Evolutionary conservation across 768 basidiomycete genomes (phyloP).

Genomic region (Suillus ampliporus): DNA sequence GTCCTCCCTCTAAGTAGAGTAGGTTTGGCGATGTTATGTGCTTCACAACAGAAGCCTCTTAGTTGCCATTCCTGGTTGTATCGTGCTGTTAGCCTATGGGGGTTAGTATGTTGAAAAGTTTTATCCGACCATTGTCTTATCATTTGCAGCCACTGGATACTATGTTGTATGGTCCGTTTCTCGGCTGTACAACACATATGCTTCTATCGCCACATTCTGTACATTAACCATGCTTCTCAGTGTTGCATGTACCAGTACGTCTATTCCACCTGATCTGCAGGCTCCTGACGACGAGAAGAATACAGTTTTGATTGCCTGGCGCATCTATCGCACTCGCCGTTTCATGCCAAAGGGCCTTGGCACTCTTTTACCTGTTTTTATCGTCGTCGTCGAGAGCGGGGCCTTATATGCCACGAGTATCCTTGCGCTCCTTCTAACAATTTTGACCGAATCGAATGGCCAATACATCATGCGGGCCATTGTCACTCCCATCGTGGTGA

Average conservation of each 20-base stretch:
- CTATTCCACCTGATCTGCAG: not conserved
- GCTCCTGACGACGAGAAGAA: not conserved
- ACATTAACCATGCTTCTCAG: not conserved
- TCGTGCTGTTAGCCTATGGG: not conserved
- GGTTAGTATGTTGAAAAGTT: not conserved
- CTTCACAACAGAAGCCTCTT: not conserved
- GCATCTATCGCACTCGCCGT: not conserved
- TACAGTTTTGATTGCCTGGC: not conserved
- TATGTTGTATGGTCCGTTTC: not conserved
- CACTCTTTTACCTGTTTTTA: not conserved
- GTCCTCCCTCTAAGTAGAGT: not conserved
- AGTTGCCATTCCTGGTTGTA: not conserved
- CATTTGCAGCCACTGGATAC: not conserved
- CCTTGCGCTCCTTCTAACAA: not conserved
- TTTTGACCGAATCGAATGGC: not conserved
- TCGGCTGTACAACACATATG: not conserved
- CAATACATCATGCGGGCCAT: not conserved
- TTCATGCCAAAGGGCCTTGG: not conserved
- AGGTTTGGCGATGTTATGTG: slow-evolving; percentile 1
- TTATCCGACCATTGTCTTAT: not conserved
- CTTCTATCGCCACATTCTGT: not conserved
- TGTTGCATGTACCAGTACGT: not conserved
- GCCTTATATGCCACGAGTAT: not conserved
- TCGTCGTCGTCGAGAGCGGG: not conserved
- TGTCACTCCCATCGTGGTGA: not conserved